Base-by-base conservation (phyloP, 148 eudicot genomes). In the Dianthus caryophyllus region DNA sequence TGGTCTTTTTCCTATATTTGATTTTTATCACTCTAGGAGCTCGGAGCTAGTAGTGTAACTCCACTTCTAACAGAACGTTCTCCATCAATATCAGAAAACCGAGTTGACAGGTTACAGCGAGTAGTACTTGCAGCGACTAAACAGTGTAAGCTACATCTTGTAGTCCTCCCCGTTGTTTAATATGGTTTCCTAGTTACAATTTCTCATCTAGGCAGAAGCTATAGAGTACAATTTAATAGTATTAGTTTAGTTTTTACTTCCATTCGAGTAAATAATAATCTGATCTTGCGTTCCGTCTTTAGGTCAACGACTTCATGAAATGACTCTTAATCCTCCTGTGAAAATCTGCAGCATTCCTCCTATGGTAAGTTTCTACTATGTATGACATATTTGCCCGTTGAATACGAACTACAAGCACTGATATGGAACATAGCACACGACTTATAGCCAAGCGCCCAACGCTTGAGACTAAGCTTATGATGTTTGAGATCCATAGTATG, bases 291-390 rank as follows among this genome's bases (percentile, higher is more conserved):
- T 31, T 26, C 65, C 27, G 61, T 47, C 51, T 79, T 61, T 70
- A 94, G 97, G 96, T 82, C 99, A 94, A 73, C 78, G 97, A 67
- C 74, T 94, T 70, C 97, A 90, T 88, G 93, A 88, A 74, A 84
- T 94, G 96, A 78, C 76, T 27, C 65, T 94, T 71, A 83, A 86
- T 71, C 90, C 92, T 75, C 92, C 97, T 25, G 53, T 73, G 49
- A 65, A 79, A 73, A 72, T 94, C 52, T 47, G 27, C 62, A 77
- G 73, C 52, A 82, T 88, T 58, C 62, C 83, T 78, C 90, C 88
- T 61, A 31, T 73, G 66, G 99, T 94, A 66, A 86, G 99, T 81
- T 65, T 25, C 58, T 65, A 27, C 56, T 78, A 47, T 54, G 15
- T 38, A 56, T 2, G n/a, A 69, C 46, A 21, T 26, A 39, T 22